Percentiles rank a stretch among this genome's conserved stretches.
phyloP scores from a whole-genome alignment of 768 basidiomycete species.

The Gymnopilus dilepis region DNA sequence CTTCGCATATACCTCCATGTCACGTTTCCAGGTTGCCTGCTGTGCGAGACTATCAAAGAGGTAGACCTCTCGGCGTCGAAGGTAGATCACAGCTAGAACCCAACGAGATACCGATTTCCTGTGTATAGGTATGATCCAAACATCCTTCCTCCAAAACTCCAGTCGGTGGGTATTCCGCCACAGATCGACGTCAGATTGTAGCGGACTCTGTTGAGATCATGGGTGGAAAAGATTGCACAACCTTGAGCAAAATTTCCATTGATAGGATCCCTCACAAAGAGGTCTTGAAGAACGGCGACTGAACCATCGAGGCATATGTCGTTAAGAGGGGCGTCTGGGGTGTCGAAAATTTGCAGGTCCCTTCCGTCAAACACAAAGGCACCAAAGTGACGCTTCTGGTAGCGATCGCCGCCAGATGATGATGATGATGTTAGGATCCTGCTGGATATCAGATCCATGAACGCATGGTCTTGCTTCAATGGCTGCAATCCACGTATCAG shows the following conservation, averaged over 20 bases:
- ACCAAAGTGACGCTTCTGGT: neutral
- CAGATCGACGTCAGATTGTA: neutral
- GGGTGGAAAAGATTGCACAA: neutral
- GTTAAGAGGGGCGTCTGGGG: neutral
- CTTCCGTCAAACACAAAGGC: neutral
- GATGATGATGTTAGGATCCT: neutral
- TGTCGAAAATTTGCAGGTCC: neutral
- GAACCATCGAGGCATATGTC: neutral
- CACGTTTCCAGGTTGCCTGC: slow-evolving; percentile 8
- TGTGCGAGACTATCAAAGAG: slow-evolving; percentile 39
- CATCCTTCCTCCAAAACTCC: neutral
- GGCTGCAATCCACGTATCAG: too few relatives aligned
- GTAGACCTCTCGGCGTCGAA: slow-evolving; percentile 16
- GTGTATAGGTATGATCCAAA: neutral
- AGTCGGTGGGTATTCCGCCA: neutral
- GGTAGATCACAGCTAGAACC: neutral
- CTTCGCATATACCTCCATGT: slow-evolving; percentile 10
- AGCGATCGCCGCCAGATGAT: neutral
- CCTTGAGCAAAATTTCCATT: neutral
- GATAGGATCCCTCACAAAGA: neutral
- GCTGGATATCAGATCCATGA: neutral
- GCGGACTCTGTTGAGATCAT: neutral
- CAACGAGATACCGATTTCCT: neutral
- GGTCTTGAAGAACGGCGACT: neutral
- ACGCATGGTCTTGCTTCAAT: neutral